Evolutionary conservation across 2,329 filamentous ascomycete species (phyloP).

Genomic region (Trichoderma koningii): DNA sequence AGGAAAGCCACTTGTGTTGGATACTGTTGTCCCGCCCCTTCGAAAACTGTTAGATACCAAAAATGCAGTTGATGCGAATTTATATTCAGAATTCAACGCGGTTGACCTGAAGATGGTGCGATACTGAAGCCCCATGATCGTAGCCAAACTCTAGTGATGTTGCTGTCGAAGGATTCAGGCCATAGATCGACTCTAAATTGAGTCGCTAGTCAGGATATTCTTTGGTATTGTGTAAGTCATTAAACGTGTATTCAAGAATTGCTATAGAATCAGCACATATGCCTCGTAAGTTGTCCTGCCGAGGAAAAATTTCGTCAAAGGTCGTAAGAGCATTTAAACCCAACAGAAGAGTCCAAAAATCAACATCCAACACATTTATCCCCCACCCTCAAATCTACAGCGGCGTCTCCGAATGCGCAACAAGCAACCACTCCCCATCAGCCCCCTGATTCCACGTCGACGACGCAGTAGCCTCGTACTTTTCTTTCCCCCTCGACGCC

Average conservation of each 20-base stretch:
- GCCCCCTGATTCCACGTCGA: slow-evolving; percentile 27
- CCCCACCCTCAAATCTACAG: neutral
- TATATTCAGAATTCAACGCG: neutral
- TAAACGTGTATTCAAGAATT: no score
- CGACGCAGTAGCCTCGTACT: slow-evolving; percentile 23
- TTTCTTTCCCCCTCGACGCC: slow-evolving; percentile 19
- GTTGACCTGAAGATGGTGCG: neutral
- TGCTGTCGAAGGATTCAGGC: no score
- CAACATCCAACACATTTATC: no score
- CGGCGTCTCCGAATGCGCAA: slow-evolving; percentile 19
- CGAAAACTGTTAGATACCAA: neutral
- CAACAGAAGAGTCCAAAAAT: neutral
- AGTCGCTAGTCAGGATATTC: no score
- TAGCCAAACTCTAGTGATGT: neutral
- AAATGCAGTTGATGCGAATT: neutral
- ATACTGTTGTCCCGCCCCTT: neutral
- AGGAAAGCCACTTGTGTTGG: neutral
- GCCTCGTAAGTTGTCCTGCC: no score
- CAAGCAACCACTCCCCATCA: slow-evolving; percentile 26
- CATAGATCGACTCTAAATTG: no score
- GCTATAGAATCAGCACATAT: no score
- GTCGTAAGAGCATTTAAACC: no score
- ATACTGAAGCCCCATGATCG: no score
- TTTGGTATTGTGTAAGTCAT: no score
- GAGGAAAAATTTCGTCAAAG: no score